phyloP scores from a whole-genome alignment of 176 grass and related monocot species.

The Paspalum vaginatum region DNA sequence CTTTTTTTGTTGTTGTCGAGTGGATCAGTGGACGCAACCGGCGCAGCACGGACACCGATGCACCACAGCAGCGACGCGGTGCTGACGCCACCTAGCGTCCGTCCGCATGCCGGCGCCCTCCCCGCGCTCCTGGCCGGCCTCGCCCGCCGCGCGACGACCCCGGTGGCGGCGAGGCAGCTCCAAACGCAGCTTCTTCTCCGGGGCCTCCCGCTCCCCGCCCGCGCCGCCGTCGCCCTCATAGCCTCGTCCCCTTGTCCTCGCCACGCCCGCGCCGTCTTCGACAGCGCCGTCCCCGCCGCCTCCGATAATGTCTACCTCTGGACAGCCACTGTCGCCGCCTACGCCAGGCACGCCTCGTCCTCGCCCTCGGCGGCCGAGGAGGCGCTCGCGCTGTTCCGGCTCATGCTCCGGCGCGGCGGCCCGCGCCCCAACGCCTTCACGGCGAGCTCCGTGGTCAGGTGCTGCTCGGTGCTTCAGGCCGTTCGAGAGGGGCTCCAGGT shows the following conservation, averaged over 20 bases:
- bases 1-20: no score
- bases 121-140: conserved; percentile 31
- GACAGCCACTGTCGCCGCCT: conserved; percentile 48
- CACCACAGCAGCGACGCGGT: neutral
- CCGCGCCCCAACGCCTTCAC: conserved; percentile 57
- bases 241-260: conserved; percentile 37
- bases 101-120: neutral
- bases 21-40: no score
- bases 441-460: conserved; percentile 53
- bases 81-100: neutral
- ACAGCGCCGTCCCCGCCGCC: conserved; percentile 28
- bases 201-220: conserved; percentile 42
- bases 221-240: conserved; percentile 51
- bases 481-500: conserved; percentile 35
- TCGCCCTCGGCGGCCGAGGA: conserved; percentile 22
- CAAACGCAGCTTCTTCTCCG: conserved; percentile 55
- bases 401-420: conserved; percentile 55
- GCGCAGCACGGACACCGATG: neutral
- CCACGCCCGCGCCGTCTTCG: conserved; percentile 54
- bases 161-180: conserved; percentile 41
- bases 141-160: conserved; percentile 17
- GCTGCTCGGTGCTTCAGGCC: conserved; percentile 36
- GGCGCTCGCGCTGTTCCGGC: conserved; percentile 46
- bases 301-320: conserved; percentile 55
- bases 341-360: conserved; percentile 46